Percentiles rank a stretch among this genome's conserved stretches.
These are phyloP conservation scores for Lasiodiplodia theobromae DNA, from an alignment of 2,329 filamentous ascomycete genomes.

Conservation along the genomic window DNA sequence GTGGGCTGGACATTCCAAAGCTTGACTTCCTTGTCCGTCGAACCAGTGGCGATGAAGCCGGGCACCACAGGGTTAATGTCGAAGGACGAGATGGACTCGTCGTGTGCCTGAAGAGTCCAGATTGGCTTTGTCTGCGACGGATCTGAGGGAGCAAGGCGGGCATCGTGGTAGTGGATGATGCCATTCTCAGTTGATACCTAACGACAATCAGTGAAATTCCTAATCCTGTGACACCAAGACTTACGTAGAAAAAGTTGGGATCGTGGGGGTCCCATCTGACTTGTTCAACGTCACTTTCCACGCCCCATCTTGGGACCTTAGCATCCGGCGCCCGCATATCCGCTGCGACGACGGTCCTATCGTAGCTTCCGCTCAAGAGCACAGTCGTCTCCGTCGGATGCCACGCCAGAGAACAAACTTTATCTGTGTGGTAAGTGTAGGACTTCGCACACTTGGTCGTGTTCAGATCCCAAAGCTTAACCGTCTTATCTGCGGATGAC, in stretches of 20 bases:
- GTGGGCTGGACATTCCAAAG: constrained; percentile 87
- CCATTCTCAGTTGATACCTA: constrained; percentile 83
- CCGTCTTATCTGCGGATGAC: constrained; percentile 92
- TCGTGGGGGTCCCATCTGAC: constrained; percentile 94
- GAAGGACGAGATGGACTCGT: constrained; percentile 89
- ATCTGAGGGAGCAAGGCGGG: constrained; percentile 75
- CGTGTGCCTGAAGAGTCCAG: constrained; percentile 96
- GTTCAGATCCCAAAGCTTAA: constrained; percentile 97
- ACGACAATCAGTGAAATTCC: constrained; percentile 34
- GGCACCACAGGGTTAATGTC: constrained; percentile 90
- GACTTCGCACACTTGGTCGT: constrained; percentile 93
- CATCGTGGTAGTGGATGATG: constrained; percentile 90
- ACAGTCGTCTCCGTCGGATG: constrained; percentile 86
- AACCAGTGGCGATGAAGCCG: constrained; percentile 91
- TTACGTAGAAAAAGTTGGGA: constrained; percentile 88
- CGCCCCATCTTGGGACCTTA: constrained; percentile 83
- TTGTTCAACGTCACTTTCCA: constrained; percentile 94
- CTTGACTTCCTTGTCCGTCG: constrained; percentile 94
- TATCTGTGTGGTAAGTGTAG: constrained; percentile 95
- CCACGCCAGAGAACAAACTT: constrained; percentile 96
- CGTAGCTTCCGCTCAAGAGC: constrained; percentile 91
- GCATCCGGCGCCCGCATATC: constrained; percentile 94
- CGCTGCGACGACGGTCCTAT: constrained; percentile 89
- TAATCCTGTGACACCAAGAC: constrained; percentile 32
- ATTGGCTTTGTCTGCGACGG: constrained; percentile 81